Base-by-base conservation (phyloP, 2,329 filamentous ascomycete species). In the Fusarium subglutinans region DNA sequence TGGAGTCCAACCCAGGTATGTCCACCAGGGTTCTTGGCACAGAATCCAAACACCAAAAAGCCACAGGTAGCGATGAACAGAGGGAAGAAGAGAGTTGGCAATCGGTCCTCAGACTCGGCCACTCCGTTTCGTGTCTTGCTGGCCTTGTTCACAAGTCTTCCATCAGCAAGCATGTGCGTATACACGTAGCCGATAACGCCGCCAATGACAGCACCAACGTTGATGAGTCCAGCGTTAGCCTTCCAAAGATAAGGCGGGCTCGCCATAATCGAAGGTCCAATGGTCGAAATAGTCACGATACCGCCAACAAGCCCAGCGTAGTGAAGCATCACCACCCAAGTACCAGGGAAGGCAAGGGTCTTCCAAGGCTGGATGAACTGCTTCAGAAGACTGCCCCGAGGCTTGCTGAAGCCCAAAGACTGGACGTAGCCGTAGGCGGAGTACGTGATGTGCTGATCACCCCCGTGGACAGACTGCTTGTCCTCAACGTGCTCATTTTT, bases 251-350 rank as follows among this genome's bases (percentile, higher is more conserved):
- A 84, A 0, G 82, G 82, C 0, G 79, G 80, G 2, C 55, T 50
- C 2, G 70, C 64, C 4, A 84, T 76, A 0, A 82, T 30, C 30
- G 81, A 72, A 0, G 82, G 78, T 0, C 81, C 82, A 1, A 83
- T 76, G 4, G 80, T 80, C 0, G 81, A 82, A 6, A 84, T 79
- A 2, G 82, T 80, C 3, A 82, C 78, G 6, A 81, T 77, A 6
- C 79, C 79, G 6, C 82, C 82, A 1, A 84, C 80, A 0, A 84
- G 74, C 0, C 81, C 81, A 15, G 80, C 81, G 37, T 83, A 84
- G 55, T 83, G 82, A 6, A 83, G 64, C 77, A 81, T 83, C 3
- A 82, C 79, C 1, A 84, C 72, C 82, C 81, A 83, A 1, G 79
- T 80, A 0, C 80, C 80, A 0, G 82, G 82, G 1, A 84, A 75